Base-by-base conservation (phyloP, 164 flowering plant species). In the Saururus chinensis region DNA sequence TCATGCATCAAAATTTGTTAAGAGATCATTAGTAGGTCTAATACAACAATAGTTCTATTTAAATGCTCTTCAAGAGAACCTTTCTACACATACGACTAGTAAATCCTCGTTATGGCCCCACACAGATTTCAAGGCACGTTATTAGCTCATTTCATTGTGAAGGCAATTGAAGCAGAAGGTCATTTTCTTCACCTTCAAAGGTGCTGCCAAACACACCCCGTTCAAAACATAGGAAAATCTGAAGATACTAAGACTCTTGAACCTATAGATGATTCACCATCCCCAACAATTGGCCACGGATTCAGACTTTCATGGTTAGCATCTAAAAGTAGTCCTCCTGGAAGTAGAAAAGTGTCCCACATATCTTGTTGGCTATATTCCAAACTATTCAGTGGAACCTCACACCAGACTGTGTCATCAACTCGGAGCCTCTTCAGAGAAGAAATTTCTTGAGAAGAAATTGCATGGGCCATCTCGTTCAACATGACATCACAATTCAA, bases 401-500 rank as follows among this genome's bases (percentile, higher is more conserved):
- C 63, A 58, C 58, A 9, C 30, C 35, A 53, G 2, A 64, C 48
- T 9, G 55, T 48, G 9, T 55, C 35, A 19, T 67, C 60, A 13
- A 57, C 45, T 42, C 66, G 61, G 37, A 25, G 23, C 57, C 73
- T 73, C 60, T 80, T 78, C 0, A 20, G 57, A 54, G 64, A 63
- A 56, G 60, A 76, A 37, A 56, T 40, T 25, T 66, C 66, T 51
- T 57, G 62, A 51, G 63, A 60, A 40, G 40, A 25, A 11, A 5
- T 25, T 19, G 4, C 40, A 19, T 57, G 11, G 23, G 49, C 37
- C 20, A 48, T 49, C 16, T 30, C 35, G 9, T 56, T 22, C 14
- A 19, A 26, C 56, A 58, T 21, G 7, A n/a, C 16, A 11, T 45
- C 30, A 21, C 23, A 22, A 42, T 20, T 40, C 51, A 26, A 55